These are phyloP conservation scores for Exophiala phaeomuriformis DNA, from an alignment of 2,329 filamentous ascomycete species.

Conservation along the genomic window DNA sequence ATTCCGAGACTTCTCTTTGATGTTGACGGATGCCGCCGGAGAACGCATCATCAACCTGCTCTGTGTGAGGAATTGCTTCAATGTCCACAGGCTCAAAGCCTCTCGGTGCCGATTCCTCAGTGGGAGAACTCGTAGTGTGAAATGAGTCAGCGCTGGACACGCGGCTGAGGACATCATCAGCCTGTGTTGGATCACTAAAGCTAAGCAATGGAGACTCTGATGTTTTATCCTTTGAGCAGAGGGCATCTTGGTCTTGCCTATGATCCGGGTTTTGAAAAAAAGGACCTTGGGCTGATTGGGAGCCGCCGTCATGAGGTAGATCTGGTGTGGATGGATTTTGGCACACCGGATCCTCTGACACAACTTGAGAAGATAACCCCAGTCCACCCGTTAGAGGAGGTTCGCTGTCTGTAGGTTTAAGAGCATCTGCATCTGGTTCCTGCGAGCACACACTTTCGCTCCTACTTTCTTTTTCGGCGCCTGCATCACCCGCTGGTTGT, in stretches of 20 bases:
- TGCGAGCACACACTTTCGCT: too few species aligned
- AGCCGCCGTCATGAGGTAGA: background rate
- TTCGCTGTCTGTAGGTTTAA: too few species aligned
- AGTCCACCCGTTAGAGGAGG: too few species aligned
- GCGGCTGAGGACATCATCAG: constrained; percentile 29
- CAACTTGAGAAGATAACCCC: too few species aligned
- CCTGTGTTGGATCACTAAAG: constrained; percentile 4
- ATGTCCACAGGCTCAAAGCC: constrained; percentile 7
- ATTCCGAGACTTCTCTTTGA: constrained; percentile 29
- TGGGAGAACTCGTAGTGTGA: constrained; percentile 31
- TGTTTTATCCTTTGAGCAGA: background rate
- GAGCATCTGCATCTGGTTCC: too few species aligned
- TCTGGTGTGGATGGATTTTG: too few species aligned
- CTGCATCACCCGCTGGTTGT: too few species aligned
- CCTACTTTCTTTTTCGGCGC: too few species aligned
- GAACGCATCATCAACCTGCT: constrained; percentile 16
- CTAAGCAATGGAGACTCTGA: background rate
- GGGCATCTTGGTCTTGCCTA: background rate
- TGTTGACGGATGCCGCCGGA: constrained; percentile 20
- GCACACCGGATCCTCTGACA: too few species aligned
- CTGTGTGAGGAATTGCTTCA: constrained; percentile 7
- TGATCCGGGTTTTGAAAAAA: background rate
- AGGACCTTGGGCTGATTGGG: background rate
- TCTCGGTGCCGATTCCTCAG: constrained; percentile 3
- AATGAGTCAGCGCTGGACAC: constrained; percentile 40